Conservation (phyloP, 331 rosid genomes). For the Malus hybrid region DNA sequence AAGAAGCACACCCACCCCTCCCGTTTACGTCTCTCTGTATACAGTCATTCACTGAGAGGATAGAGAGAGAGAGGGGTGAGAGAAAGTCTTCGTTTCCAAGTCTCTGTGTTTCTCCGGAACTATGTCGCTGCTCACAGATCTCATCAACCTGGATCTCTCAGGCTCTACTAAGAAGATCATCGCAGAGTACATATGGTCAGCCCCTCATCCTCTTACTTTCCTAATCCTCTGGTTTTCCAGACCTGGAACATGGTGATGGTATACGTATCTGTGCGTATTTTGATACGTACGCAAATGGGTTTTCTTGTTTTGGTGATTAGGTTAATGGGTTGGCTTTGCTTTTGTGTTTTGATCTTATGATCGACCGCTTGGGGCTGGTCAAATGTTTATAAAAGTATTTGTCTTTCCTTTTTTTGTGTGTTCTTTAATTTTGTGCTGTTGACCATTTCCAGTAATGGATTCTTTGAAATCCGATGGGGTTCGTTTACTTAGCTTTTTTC, state of each 20-base stretch:
- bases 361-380: neutral
- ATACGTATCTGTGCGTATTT: neutral
- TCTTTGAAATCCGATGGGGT: neutral
- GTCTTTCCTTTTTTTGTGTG: neutral
- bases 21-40: neutral
- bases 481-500: neutral
- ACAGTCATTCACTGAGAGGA: neutral
- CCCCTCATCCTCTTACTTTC: neutral
- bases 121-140: conserved; percentile 74
- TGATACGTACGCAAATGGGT: neutral
- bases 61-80: conserved; percentile 1
- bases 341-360: neutral
- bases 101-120: neutral
- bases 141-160: conserved; percentile 65
- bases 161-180: conserved; percentile 62
- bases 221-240: neutral
- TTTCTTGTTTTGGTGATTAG: neutral
- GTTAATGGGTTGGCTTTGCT: neutral
- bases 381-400: too few relatives aligned
- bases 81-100: neutral
- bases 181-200: conserved; percentile 91
- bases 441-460: neutral
- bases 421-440: neutral
- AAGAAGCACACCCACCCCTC: neutral
- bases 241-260: neutral